Conservation (phyloP, 2,329 filamentous ascomycete species). For the Phoma sp. region DNA sequence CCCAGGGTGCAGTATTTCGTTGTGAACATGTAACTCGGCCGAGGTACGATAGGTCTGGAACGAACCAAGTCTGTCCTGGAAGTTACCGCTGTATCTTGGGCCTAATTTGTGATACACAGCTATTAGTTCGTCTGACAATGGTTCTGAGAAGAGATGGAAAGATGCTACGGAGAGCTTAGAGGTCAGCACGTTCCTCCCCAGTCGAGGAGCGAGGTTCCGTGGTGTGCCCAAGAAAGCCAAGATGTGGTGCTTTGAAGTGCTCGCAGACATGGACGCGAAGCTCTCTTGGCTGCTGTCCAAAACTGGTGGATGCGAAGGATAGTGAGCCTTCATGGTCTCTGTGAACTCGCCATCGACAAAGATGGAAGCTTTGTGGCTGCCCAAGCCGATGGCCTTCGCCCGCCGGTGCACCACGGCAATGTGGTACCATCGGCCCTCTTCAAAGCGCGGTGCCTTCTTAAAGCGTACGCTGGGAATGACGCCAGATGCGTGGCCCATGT, state of each 20-base stretch:
- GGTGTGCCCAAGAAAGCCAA: conserved; percentile 95
- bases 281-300: conserved; percentile 70
- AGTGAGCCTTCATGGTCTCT: conserved; percentile 88
- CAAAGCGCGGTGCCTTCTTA: conserved; percentile 83
- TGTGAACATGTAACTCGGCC: conserved; percentile 86
- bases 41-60: conserved; percentile 97
- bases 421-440: conserved; percentile 87
- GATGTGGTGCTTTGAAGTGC: conserved; percentile 70
- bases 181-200: conserved; percentile 74
- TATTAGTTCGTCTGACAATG: conserved; percentile 87
- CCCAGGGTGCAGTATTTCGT: conserved; percentile 87
- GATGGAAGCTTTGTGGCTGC: conserved; percentile 80
- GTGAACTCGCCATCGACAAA: conserved; percentile 94
- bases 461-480: conserved; percentile 87
- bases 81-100: conserved; percentile 91
- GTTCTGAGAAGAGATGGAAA: conserved; percentile 86
- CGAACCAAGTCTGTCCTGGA: conserved; percentile 92
- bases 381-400: conserved; percentile 70
- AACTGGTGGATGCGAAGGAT: conserved; percentile 77
- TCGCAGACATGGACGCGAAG: conserved; percentile 71
- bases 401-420: conserved; percentile 85
- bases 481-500: conserved; percentile 74
- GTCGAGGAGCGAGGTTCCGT: conserved; percentile 78
- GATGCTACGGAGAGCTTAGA: conserved; percentile 91
- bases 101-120: conserved; percentile 91